Base-by-base conservation (phyloP, 805 yeast species). In the Pichia paraexigua region DNA sequence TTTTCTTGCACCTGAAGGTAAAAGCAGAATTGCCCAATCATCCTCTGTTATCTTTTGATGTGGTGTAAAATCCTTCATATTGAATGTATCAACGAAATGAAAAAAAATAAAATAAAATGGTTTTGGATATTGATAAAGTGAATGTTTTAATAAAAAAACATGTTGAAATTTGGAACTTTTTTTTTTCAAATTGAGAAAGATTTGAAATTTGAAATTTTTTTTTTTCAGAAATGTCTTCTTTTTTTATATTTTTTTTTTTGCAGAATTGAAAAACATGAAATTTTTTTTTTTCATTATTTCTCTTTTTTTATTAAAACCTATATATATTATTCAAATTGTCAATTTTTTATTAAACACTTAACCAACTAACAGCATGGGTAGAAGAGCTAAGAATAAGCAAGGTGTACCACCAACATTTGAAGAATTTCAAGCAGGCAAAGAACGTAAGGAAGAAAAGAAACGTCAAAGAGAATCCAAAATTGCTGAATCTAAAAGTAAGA, bases 311-410 rank as follows among this genome's bases (percentile, higher is more conserved):
- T n/a, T n/a, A n/a, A n/a, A n/a, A n/a, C n/a, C n/a, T n/a, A n/a
- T n/a, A n/a, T n/a, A n/a, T n/a, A n/a, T n/a, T n/a, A n/a, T n/a
- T n/a, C n/a, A 30, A 30, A 13, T 30, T 12, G 3, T 13, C 17
- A 13, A 30, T 13, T 13, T 30, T 30, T 15, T 3, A 9, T 30
- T 3, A 30, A 30, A 41, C 25, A 17, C 35, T 2, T 10, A n/a
- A 39, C 12, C 18, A 32, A 12, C 5, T 12, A 18, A 37, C n/a
- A n/a, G n/a, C 21, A 88, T 91, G 96, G 98, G 98, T 68, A 85
- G 96, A 79, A 84, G 87, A 74, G 87, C 88, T 53, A 89, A 85
- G 70, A 85, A 88, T 63, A 92, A 88, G 76, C 98, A 92, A 72
- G 94, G 89, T 45, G 87, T 79, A 53, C 98, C 98, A 59, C 97